Evolutionary conservation across 805 yeast genomes (phyloP), one percentile per base, ranked within the genome.

Genomic region (Nematodospora valgi): DNA sequence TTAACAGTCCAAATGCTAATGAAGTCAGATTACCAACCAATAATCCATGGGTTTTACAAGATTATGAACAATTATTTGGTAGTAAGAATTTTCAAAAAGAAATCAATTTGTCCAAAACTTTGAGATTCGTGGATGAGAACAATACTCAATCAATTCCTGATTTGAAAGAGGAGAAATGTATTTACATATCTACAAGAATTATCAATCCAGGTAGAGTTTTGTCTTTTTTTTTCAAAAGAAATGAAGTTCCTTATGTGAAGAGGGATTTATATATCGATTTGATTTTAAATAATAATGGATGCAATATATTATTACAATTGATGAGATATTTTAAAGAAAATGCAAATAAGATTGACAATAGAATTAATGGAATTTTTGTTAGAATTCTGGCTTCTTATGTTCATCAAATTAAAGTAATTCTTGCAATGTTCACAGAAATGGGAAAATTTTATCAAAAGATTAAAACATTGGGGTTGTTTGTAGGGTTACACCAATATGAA

Each of bases 21-120:
- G 9, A 9, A 5, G 14, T 8, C 13, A 25, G 24, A 32, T 6
- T 26, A 6, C 23, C 30, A n/a, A 15, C 17, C 7, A 23, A 16
- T 6, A 24, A 28, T 25, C 13, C 26, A 18, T 35, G 42, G 42
- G 14, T 32, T 24, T 31, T 32, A n/a, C 39, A 38, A 27, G 42
- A 38, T 29, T 38, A 38, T 18, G 30, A 38, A 21, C 15, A 30
- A 18, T 31, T 38, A 13, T 38, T 38, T 24, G 42, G 35, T 8
- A 22, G 12, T 15, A 12, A 23, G 6, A 26, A 25, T 18, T 38
- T 33, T 18, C 23, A 29, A 23, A 23, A 30, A 8, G 42, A 38
- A 25, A 30, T 31, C 9, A 14, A 17, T 12, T 27, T 38, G 13
- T 23, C 25, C 15, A 38, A 38, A 18, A 23, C 27, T 3, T 38